phyloP scores from a whole-genome alignment of 116 monocot species.

The Iris pallida region DNA sequence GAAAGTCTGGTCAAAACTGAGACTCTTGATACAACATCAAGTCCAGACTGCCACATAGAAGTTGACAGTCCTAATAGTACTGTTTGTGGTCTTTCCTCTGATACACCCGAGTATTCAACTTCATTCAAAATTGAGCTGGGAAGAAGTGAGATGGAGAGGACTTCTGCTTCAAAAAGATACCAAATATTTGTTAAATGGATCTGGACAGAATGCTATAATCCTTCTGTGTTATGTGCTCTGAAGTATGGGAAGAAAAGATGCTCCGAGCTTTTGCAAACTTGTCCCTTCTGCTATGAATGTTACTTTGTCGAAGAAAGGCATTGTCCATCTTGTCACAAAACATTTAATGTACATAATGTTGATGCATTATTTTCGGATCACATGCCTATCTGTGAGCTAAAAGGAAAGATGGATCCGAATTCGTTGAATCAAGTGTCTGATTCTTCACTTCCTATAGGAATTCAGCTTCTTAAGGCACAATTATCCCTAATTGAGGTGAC shows the following conservation, averaged over 20 bases:
- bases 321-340: conserved; percentile 69
- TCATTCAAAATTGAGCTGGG: conserved; percentile 73
- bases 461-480: conserved; percentile 59
- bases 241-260: conserved; percentile 80
- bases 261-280: conserved; percentile 46
- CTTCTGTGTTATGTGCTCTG: conserved; percentile 50
- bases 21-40: conserved; percentile 27
- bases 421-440: conserved; percentile 38
- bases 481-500: conserved; percentile 67
- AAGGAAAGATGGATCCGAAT: conserved; percentile 36
- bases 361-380: conserved; percentile 53
- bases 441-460: conserved; percentile 40
- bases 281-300: conserved; percentile 52
- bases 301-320: conserved; percentile 69
- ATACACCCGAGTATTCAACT: conserved; percentile 35
- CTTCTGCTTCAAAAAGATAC: conserved; percentile 53
- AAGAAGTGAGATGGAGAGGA: conserved; percentile 51
- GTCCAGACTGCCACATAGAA: conserved; percentile 36
- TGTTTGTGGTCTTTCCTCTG: conserved; percentile 33
- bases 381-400: conserved; percentile 51
- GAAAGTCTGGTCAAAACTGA: conserved; percentile 22
- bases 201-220: conserved; percentile 59
- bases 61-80: conserved; percentile 63
- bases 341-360: conserved; percentile 47
- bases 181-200: conserved; percentile 60